Evolutionary conservation across 192 early-diverging fungal species (phyloP).

Genomic region (Linderina pennispora): DNA sequence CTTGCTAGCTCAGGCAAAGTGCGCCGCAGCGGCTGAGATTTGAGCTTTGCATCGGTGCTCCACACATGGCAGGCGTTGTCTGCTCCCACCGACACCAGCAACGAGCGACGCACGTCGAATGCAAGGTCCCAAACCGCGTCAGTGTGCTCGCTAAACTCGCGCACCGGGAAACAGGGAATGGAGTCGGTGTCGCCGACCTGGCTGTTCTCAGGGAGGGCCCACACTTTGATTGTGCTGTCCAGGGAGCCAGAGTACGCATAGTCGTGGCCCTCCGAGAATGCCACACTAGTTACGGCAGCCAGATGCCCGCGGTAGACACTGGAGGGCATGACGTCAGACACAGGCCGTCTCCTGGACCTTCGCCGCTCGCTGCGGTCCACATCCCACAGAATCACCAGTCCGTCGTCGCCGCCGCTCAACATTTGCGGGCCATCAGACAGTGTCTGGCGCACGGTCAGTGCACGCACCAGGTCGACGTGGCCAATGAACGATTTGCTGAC

Average conservation of each 20-base stretch:
- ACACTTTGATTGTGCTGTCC: slow-evolving; percentile 29
- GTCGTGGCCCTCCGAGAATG: neutral
- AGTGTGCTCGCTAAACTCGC: slow-evolving; percentile 16
- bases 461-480: slow-evolving; percentile 35
- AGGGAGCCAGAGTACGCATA: slow-evolving; percentile 37
- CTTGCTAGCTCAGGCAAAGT: neutral
- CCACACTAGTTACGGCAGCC: slow-evolving; percentile 37
- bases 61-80: slow-evolving; percentile 33
- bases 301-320: slow-evolving; percentile 29
- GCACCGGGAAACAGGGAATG: slow-evolving; percentile 11
- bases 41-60: slow-evolving; percentile 5
- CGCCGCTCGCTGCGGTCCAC: slow-evolving; percentile 9
- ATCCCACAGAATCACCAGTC: slow-evolving; percentile 39
- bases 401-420: slow-evolving; percentile 33
- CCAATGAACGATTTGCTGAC: slow-evolving; percentile 14
- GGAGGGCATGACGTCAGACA: slow-evolving; percentile 7
- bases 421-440: slow-evolving; percentile 4
- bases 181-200: neutral
- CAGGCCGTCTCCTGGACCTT: neutral
- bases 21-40: neutral
- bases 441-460: slow-evolving; percentile 3
- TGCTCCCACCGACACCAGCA: slow-evolving; percentile 38
- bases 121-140: slow-evolving; percentile 44
- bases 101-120: slow-evolving; percentile 1
- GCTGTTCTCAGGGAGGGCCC: slow-evolving; percentile 9